Evolutionary conservation across 345 rosid genomes (phyloP), one percentile per base, ranked within the genome.

Genomic region (Lumnitzera littorea): DNA sequence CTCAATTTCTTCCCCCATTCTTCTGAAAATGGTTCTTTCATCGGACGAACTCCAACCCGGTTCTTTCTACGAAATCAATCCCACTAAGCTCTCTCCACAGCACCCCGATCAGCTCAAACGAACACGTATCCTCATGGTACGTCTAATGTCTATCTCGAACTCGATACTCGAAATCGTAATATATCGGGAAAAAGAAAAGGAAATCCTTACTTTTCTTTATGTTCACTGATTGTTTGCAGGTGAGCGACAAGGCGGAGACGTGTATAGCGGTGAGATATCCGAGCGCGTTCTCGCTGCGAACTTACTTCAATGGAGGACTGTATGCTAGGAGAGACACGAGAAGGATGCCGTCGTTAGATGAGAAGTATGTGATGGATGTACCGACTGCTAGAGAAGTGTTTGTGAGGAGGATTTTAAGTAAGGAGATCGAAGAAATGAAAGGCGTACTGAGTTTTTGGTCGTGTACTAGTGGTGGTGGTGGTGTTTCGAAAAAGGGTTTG

Each of bases 11-110:
- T 36, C 43, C 1, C 43, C 7, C 43, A 36, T 36, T 36, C 9
- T 4, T 4, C 11, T 9, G 1, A 36, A 36, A 36, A 36, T 36
- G 43, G 7, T 1, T 36, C 43, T 36, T 36, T 7, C 77, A n/a
- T 68, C 78, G 3, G 82, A 81, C n/a, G 95, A 82, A 51, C 70
- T 94, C 4, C 69, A 57, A 65, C 78, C 76, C 24, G 82, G 90
- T 7, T 83, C 84, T 47, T 86, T 83, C 64, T 94, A 91, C 70
- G 88, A 84, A 69, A 73, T 91, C 61, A 90, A 91, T 70, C 79
- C 60, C 65, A 62, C 89, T 23, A 72, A 74, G 80, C 81, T 94
- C 52, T 74, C 88, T 27, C 60, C 58, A 17, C 72, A 62, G 47
- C 71, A 70, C 48, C 96, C 92, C 3, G 78, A 80, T 25, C 88